Percentiles rank a stretch among this genome's conserved stretches.
These are phyloP conservation scores for Amphirosellinia nigrospora DNA, from an alignment of 495 filamentous ascomycete species.

Conservation along the genomic window DNA sequence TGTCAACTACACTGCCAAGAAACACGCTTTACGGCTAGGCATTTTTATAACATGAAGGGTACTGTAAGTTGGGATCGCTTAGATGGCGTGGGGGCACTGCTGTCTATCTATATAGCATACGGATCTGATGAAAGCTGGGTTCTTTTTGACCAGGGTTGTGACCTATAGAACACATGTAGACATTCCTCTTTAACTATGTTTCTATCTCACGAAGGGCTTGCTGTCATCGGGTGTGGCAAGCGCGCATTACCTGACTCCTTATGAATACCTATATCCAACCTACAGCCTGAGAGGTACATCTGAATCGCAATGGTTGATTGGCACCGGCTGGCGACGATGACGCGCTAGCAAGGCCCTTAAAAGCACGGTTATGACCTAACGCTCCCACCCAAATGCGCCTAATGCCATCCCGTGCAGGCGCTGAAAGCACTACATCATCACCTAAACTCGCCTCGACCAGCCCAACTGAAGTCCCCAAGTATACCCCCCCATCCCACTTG, in stretches of 20 bases:
- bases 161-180: slow-evolving; percentile 15
- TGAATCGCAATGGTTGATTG: background rate
- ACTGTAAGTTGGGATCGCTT: background rate
- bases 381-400: slow-evolving; percentile 3
- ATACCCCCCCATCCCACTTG: slow-evolving; percentile 24
- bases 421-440: slow-evolving; percentile 29
- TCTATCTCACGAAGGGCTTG: background rate
- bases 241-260: background rate
- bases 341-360: slow-evolving; percentile 5
- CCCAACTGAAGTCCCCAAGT: slow-evolving; percentile 7
- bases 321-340: slow-evolving; percentile 15
- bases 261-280: background rate
- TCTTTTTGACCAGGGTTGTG: background rate
- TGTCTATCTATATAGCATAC: no score
- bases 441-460: slow-evolving; percentile 16
- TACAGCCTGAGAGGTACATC: background rate
- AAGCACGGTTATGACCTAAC: slow-evolving; percentile 28
- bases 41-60: background rate
- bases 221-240: slow-evolving; percentile 16
- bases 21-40: background rate
- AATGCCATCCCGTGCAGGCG: slow-evolving; percentile 8
- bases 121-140: background rate
- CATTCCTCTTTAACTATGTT: no score
- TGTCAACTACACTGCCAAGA: slow-evolving; percentile 7
- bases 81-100: background rate